These are phyloP conservation scores for Penicillium crustosum DNA, from an alignment of 2,329 filamentous ascomycete genomes.

Conservation along the genomic window DNA sequence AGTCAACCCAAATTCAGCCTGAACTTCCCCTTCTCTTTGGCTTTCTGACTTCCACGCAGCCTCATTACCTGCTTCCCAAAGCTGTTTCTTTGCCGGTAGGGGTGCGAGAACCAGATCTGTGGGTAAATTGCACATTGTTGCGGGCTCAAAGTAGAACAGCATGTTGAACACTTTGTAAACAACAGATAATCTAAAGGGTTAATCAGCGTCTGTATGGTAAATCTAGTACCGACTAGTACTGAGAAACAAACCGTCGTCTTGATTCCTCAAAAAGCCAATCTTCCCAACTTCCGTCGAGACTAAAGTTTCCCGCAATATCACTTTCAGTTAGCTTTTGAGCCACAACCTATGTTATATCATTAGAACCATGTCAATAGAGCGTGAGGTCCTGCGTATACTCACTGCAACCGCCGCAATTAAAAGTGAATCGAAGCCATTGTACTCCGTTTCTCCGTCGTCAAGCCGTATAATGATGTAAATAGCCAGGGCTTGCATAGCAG, in stretches of 20 bases:
- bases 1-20: background rate
- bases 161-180: background rate
- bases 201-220: background rate
- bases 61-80: background rate
- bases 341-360: no score
- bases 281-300: background rate
- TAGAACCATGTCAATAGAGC: no score
- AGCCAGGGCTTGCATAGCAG: no score
- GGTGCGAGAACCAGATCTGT: background rate
- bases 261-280: background rate
- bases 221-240: background rate
- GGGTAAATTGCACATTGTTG: background rate
- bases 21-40: background rate
- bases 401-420: no score
- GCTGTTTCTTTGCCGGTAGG: background rate
- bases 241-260: background rate
- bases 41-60: background rate
- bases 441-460: no score
- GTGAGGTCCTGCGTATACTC: accelerated
- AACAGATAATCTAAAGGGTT: background rate
- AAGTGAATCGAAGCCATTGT: no score
- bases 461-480: no score
- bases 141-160: background rate
- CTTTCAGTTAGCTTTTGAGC: background rate
- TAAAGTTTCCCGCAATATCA: background rate